These are phyloP conservation scores for Umbelopsis ramanniana DNA, from an alignment of 192 early-diverging fungal genomes.

Conservation along the genomic window DNA sequence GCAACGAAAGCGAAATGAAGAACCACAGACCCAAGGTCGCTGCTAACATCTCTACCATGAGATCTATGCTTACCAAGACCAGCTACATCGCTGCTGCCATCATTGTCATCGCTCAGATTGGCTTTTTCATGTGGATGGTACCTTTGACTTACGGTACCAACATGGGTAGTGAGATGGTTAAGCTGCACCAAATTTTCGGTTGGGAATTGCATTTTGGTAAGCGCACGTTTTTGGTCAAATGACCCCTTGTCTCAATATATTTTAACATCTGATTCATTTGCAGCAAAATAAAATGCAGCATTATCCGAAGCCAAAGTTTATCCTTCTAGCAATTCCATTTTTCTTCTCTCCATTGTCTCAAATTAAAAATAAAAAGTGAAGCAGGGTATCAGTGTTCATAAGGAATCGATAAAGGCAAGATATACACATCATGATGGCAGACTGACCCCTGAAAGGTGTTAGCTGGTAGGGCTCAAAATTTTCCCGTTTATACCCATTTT, in stretches of 20 bases:
- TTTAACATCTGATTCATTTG: neutral
- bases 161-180: conserved; percentile 59
- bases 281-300: neutral
- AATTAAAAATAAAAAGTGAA: too few species aligned
- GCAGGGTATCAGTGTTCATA: too few species aligned
- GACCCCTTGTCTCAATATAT: neutral
- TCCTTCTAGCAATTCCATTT: too few species aligned
- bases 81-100: conserved; percentile 45
- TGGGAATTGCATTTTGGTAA: conserved; percentile 89
- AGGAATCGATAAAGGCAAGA: too few species aligned
- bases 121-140: conserved; percentile 77
- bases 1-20: conserved; percentile 33
- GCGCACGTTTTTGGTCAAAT: neutral
- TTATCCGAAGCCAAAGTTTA: too few species aligned
- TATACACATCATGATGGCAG: too few species aligned
- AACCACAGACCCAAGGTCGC: conserved; percentile 23
- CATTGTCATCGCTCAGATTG: conserved; percentile 55
- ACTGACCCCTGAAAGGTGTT: too few species aligned
- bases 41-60: conserved; percentile 31
- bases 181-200: conserved; percentile 70
- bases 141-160: conserved; percentile 89
- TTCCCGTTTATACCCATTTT: too few species aligned
- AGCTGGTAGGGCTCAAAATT: too few species aligned
- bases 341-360: too few species aligned
- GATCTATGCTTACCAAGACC: conserved; percentile 31